These are phyloP conservation scores for Coemansia sp. DNA, from an alignment of 192 early-diverging fungal species.

Conservation along the genomic window DNA sequence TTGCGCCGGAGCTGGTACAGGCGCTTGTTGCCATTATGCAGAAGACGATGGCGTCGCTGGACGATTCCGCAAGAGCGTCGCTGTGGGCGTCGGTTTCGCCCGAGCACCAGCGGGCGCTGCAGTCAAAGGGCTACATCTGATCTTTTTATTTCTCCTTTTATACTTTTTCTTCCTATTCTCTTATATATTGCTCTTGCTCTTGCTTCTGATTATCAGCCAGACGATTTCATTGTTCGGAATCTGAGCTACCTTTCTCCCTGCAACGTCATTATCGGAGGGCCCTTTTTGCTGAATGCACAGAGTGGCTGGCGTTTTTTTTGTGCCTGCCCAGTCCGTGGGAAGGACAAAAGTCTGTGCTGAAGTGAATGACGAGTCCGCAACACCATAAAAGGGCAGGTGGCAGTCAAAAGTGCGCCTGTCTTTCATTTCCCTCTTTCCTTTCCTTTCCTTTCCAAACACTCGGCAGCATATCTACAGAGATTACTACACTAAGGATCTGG, in stretches of 20 bases:
- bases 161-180: background rate
- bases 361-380: too few species aligned
- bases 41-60: conserved; percentile 29
- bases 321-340: too few species aligned
- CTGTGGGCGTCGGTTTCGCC: conserved; percentile 47
- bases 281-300: too few species aligned
- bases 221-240: background rate
- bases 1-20: conserved; percentile 31
- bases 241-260: too few species aligned
- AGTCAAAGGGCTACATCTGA: conserved; percentile 39
- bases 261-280: too few species aligned
- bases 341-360: too few species aligned
- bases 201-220: background rate
- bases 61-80: conserved; percentile 25
- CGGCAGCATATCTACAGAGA: too few species aligned
- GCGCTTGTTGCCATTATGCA: conserved; percentile 33
- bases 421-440: conserved; percentile 9
- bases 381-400: too few species aligned
- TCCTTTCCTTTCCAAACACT: too few species aligned
- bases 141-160: background rate
- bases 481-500: too few species aligned
- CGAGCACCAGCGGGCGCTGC: conserved; percentile 52
- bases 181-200: background rate
- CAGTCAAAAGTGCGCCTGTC: too few species aligned
- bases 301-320: too few species aligned